These are phyloP conservation scores for Colletotrichum graminicola DNA, from an alignment of 2,329 filamentous ascomycete species.

Conservation along the genomic window DNA sequence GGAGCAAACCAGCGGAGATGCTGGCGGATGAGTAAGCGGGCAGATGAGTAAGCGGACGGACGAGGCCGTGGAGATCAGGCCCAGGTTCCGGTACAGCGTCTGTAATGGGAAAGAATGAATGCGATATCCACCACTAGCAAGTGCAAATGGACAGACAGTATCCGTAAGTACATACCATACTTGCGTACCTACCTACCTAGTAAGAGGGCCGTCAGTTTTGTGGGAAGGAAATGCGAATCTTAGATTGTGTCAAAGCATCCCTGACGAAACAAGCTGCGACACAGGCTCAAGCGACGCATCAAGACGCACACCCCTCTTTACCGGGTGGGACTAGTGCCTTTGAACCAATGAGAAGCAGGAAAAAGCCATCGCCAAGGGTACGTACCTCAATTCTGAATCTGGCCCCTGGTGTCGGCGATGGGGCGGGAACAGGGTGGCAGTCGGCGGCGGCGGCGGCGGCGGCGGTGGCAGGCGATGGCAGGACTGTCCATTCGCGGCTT, in stretches of 20 bases:
- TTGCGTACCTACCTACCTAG: no score
- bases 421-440: slow-evolving; percentile 9
- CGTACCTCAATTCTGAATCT: slow-evolving; percentile 28
- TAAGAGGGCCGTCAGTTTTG: slow-evolving; percentile 11
- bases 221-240: slow-evolving; percentile 43
- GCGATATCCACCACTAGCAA: no score
- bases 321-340: neutral
- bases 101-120: neutral
- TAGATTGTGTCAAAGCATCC: slow-evolving; percentile 52
- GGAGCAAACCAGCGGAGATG: neutral
- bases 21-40: slow-evolving; percentile 4
- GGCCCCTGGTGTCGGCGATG: slow-evolving; percentile 7
- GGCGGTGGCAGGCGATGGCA: neutral
- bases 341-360: slow-evolving; percentile 29
- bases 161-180: no score
- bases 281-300: slow-evolving; percentile 39
- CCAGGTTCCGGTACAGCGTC: neutral
- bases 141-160: neutral
- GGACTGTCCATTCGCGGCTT: slow-evolving; percentile 5
- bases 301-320: slow-evolving; percentile 38
- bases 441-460: no score
- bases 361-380: slow-evolving; percentile 6
- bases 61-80: neutral
- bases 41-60: slow-evolving; percentile 10
- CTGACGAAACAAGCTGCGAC: slow-evolving; percentile 56